Base-by-base conservation (phyloP, 2,329 filamentous ascomycete species). In the Penicillium sp. region DNA sequence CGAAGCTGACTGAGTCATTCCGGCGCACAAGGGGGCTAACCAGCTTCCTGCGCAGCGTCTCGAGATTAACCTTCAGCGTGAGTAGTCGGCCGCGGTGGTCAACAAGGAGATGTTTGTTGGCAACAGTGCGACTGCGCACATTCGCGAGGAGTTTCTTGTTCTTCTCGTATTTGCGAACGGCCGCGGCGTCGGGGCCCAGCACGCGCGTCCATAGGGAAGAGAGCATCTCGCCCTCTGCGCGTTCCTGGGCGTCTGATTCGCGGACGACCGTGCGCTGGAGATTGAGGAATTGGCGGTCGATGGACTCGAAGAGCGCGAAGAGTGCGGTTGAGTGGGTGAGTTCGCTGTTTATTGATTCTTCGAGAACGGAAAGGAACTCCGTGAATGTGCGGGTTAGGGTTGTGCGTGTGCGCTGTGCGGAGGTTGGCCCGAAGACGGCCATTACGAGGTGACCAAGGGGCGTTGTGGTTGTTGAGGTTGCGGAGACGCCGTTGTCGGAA, bases 271-370 rank as follows among this genome's bases (percentile, higher is more conserved):
- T 89, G 59, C 92, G 88, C 61, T 91, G 91, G 0, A 97, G 82
- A 72, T 94, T 95, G 60, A 92, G 83, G 75, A 97, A 96, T 72
- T 96, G 91, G 52, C 87, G 84, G 76, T 97, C 93, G 65, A 97
- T 92, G 58, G 87, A 85, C 72, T 96, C 92, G 73, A 97, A 97
- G n/a, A 96, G 86, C 4, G 85, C 85, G 73, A 96, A 96, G 15
- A 97, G 84, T 1, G 86, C 84, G 2, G 92, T 84, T 40, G 88
- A 89, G 75, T 93, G 88, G 53, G 87, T 87, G 21, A 97, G 81
- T 75, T 97, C 92, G 63, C 84, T 88, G 67, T 88, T 86, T 72
- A 97, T 95, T 58, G 90, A 89, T 61, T 96, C 91, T 76, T 97
- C 93, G 23, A 97, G 85, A 0, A 94, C 90, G 36, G 84, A 82